phyloP scores from a whole-genome alignment of 2,329 filamentous ascomycete species.

The Hypoxylon sp. region DNA sequence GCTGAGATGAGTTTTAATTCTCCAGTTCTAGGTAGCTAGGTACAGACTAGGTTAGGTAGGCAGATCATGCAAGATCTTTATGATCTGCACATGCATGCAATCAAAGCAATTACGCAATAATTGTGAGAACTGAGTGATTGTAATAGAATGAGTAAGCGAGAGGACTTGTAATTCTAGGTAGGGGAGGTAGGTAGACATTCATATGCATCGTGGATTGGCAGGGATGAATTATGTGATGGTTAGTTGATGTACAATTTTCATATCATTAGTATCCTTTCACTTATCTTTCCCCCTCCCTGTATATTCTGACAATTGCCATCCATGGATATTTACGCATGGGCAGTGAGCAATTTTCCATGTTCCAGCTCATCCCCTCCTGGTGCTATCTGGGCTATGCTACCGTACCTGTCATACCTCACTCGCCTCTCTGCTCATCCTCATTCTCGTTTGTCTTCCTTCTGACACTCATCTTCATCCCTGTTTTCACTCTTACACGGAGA shows the following conservation, averaged over 20 bases:
- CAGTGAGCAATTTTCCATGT: slow-evolving; percentile 22
- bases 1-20: slow-evolving; percentile 27
- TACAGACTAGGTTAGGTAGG: no score
- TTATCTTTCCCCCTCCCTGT: slow-evolving; percentile 11
- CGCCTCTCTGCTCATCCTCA: neutral
- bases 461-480: neutral
- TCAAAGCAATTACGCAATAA: slow-evolving; percentile 27
- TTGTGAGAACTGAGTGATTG: neutral
- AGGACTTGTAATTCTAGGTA: no score
- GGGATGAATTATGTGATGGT: no score
- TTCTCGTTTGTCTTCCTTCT: neutral
- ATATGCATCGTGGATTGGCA: no score
- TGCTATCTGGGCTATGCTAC: slow-evolving; percentile 7
- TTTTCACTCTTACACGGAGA: neutral
- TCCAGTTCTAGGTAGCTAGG: slow-evolving; percentile 15
- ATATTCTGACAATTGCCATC: slow-evolving; percentile 15
- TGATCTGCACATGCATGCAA: slow-evolving; percentile 30
- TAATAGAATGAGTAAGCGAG: no score
- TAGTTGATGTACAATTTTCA: slow-evolving; percentile 30
- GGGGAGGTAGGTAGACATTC: no score
- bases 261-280: slow-evolving; percentile 15
- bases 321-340: slow-evolving; percentile 15
- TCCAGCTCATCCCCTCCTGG: neutral
- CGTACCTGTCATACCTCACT: neutral
- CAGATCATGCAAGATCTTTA: slow-evolving; percentile 24